Evolutionary conservation across 768 basidiomycete genomes (phyloP).

Genomic region (Auricularia sp.): DNA sequence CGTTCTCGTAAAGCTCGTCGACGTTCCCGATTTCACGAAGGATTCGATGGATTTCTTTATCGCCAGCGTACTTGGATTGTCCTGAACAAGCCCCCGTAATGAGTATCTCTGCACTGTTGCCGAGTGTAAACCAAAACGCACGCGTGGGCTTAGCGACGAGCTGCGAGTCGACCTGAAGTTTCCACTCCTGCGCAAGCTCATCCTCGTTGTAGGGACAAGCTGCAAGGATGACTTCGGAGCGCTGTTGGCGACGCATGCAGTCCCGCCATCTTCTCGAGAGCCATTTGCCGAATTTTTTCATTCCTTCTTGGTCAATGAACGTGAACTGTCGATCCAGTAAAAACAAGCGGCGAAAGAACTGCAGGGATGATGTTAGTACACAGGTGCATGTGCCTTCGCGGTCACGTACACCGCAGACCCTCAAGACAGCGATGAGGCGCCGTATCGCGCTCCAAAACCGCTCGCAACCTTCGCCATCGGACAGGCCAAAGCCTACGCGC

Average conservation of each 20-base stretch:
- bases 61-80: not conserved
- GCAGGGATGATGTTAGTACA: too few species aligned
- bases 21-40: not conserved
- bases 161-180: not conserved
- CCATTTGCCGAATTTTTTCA: not conserved
- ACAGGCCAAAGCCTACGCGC: conserved; percentile 3
- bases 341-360: not conserved
- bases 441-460: conserved; percentile 5
- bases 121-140: not conserved
- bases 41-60: not conserved
- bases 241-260: not conserved
- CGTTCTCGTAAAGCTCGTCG: not conserved
- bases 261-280: not conserved
- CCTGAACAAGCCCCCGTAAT: not conserved
- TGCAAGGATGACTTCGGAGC: not conserved
- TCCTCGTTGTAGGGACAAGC: not conserved
- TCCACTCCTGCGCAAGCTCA: not conserved
- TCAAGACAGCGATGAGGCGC: not conserved
- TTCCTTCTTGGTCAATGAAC: not conserved
- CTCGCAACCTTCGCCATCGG: conserved; percentile 8
- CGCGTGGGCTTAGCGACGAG: not conserved
- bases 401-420: conserved; percentile 5
- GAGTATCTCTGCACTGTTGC: not conserved
- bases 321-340: not conserved
- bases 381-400: not conserved